phyloP scores from a whole-genome alignment of 306 rosid species.

The Malus asiatica region DNA sequence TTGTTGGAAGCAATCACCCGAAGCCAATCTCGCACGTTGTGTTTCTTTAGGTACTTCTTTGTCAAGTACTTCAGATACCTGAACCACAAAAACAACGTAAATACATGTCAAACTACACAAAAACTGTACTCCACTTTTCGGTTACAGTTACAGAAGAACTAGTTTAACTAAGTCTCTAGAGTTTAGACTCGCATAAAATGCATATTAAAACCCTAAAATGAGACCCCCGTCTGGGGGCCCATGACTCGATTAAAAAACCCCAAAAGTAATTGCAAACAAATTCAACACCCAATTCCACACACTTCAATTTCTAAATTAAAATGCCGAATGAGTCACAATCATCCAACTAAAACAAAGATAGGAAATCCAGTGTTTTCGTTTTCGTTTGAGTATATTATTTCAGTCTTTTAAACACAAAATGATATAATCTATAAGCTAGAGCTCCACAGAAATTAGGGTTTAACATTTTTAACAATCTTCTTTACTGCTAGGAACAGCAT shows the following conservation, averaged over 20 bases:
- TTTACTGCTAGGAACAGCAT: too few species aligned
- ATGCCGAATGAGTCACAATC: neutral
- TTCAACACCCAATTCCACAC: too few species aligned
- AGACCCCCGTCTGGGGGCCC: too few species aligned
- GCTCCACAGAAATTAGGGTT: neutral
- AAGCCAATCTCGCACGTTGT: conserved; percentile 59
- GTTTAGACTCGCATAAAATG: too few species aligned
- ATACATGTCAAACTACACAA: neutral
- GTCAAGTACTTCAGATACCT: conserved; percentile 56
- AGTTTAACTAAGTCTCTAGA: too few species aligned
- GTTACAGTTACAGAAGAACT: too few species aligned
- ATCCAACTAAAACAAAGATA: neutral
- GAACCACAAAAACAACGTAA: conserved; percentile 5
- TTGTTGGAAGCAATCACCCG: conserved; percentile 57
- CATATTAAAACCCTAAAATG: neutral
- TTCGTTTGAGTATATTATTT: neutral
- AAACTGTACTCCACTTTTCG: neutral
- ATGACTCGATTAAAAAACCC: too few species aligned
- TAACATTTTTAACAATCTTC: neutral
- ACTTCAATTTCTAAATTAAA: neutral
- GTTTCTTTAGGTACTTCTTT: conserved; percentile 52
- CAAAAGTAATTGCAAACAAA: neutral
- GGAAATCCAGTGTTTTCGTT: neutral
- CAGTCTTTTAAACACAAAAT: neutral
- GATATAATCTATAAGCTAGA: neutral